phyloP scores from a whole-genome alignment of 495 filamentous ascomycete species.

The Aspergillus saccharolyticus region DNA sequence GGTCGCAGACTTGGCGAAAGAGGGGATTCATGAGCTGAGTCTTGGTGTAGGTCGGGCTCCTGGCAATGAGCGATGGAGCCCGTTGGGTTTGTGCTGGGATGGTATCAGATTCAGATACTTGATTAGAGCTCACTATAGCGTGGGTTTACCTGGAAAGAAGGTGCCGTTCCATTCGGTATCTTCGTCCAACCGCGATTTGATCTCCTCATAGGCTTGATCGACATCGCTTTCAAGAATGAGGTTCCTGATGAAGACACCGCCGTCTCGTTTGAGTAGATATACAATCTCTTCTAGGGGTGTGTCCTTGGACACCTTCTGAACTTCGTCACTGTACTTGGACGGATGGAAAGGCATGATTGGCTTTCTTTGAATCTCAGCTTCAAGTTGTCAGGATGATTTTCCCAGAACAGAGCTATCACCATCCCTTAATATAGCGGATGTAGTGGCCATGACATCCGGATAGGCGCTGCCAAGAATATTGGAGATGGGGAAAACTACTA shows the following conservation, averaged over 20 bases:
- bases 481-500: too few species aligned
- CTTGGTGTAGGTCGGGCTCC: slow-evolving; percentile 23
- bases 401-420: too few species aligned
- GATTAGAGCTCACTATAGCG: too few species aligned
- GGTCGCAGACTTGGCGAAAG: slow-evolving; percentile 20
- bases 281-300: slow-evolving; percentile 6
- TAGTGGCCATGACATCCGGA: neutral
- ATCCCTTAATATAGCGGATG: too few species aligned
- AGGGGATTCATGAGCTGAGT: slow-evolving; percentile 22
- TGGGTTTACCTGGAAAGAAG: slow-evolving; percentile 14
- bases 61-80: slow-evolving; percentile 20
- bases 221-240: slow-evolving; percentile 5
- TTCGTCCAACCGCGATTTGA: slow-evolving; percentile 6
- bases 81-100: slow-evolving; percentile 21
- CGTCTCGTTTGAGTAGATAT: slow-evolving; percentile 14
- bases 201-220: slow-evolving; percentile 9
- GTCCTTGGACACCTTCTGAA: slow-evolving; percentile 38
- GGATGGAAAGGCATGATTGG: slow-evolving; percentile 61
- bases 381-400: too few species aligned
- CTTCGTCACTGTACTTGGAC: slow-evolving; percentile 52
- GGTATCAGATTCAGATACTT: neutral
- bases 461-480: neutral
- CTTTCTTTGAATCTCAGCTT: too few species aligned
- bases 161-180: slow-evolving; percentile 13
- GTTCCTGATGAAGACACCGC: slow-evolving; percentile 10